phyloP scores from a whole-genome alignment of 2,329 filamentous ascomycete genomes.

The Hansfordia pulvinata region DNA sequence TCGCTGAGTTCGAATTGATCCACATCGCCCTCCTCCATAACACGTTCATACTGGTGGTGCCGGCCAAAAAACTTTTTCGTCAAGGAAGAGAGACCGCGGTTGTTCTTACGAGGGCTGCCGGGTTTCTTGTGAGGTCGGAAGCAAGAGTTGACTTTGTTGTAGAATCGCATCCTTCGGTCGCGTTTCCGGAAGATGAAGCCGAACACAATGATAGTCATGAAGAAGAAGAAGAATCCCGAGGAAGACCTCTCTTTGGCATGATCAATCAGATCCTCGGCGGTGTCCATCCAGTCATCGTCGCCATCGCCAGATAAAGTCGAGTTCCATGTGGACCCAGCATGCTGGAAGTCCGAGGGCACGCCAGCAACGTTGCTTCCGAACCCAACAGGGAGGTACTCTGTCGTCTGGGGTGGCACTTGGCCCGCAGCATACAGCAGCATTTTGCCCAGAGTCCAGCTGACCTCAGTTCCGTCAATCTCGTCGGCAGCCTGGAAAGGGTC shows the following conservation, averaged over 20 bases:
- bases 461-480: constrained; percentile 80
- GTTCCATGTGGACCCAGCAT: constrained; percentile 49
- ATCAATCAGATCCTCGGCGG: constrained; percentile 46
- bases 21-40: constrained; percentile 67
- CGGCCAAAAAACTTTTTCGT: constrained; percentile 55
- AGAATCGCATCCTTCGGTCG: constrained; percentile 53
- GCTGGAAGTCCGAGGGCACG: constrained; percentile 69
- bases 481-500: constrained; percentile 87
- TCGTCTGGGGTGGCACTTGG: constrained; percentile 56
- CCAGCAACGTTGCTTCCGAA: constrained; percentile 74
- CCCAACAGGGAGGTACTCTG: constrained; percentile 59
- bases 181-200: constrained; percentile 67
- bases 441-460: constrained; percentile 95
- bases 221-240: constrained; percentile 63
- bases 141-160: constrained; percentile 33
- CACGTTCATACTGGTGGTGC: constrained; percentile 58
- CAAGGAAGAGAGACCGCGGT: constrained; percentile 31
- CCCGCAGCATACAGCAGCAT: constrained; percentile 92
- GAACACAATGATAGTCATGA: constrained; percentile 57
- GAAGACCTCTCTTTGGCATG: constrained; percentile 54
- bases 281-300: constrained; percentile 39
- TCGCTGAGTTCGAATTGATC: constrained; percentile 68
- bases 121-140: constrained; percentile 28
- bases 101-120: constrained; percentile 30
- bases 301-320: constrained; percentile 17